Conservation (phyloP, 305 asterid species). For the Fraxinus dipetala region DNA sequence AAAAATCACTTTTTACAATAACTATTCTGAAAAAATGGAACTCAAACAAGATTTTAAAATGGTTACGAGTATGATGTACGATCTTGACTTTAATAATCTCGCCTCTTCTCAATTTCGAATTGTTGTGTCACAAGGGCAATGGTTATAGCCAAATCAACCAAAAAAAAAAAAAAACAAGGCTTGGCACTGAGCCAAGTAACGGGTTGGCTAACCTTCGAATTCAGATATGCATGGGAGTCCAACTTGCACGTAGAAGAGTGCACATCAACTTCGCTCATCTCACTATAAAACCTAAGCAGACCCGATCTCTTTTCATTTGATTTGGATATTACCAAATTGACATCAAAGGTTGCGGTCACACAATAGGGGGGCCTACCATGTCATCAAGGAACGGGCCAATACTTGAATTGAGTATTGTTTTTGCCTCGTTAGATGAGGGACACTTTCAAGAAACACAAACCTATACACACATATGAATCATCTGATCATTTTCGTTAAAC, state of each 20-base stretch:
- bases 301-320: background rate
- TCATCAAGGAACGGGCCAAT: background rate
- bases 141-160: background rate
- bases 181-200: too few relatives aligned
- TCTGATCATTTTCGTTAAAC: too few relatives aligned
- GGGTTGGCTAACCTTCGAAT: too few relatives aligned
- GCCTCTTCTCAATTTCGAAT: too few relatives aligned
- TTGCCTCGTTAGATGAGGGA: too few relatives aligned
- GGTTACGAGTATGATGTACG: background rate
- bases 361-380: background rate
- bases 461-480: too few relatives aligned
- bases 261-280: too few relatives aligned
- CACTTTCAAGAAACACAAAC: too few relatives aligned
- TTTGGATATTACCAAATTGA: background rate
- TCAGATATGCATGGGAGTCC: too few relatives aligned
- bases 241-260: too few relatives aligned
- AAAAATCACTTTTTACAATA: background rate
- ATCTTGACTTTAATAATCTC: background rate
- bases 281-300: background rate
- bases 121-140: background rate
- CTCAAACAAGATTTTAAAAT: background rate
- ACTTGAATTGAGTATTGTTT: too few relatives aligned
- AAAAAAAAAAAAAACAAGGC: too few relatives aligned
- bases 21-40: background rate
- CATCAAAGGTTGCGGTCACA: background rate